Evolutionary conservation across 345 rosid genomes (phyloP), one percentile per base, ranked within the genome.

Genomic region (Aquilaria malaccensis): DNA sequence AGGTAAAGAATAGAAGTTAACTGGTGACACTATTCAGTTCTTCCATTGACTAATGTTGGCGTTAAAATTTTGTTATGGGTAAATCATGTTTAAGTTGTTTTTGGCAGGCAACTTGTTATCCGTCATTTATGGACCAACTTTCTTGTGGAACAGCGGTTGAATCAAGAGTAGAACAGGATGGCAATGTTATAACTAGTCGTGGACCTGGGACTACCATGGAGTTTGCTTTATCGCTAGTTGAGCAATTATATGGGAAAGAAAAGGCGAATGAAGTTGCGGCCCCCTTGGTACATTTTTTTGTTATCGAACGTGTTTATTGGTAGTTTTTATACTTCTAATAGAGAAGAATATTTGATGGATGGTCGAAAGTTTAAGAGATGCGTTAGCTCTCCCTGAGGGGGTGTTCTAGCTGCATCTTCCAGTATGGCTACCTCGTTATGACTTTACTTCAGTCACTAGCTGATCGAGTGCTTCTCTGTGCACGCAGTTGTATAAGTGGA

Each of bases 121-220:
- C 97, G 1, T 66, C 79, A 46, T 87, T 87, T 60, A 87, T 90
- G 97, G 89, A 87, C 69, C 87, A 90, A 70, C 73, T 90, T 56
- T 64, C 92, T 12, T 77, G 65, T 64, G 95, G 89, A 12, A 69
- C 60, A 11, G 79, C 96, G 49, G 91, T 81, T 30, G 96, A 88
- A 67, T 90, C 96, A 55, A 86, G 95, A 68, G 99, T 94, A 49
- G 85, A 88, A 62, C 76, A 70, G 61, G 99, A 94, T 72, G 93
- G 93, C 11, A 71, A 73, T 52, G 81, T 76, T 43, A 81, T 94
- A 48, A 90, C 97, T 10, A 94, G 96, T 66, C 83, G 92, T 41
- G 89, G 89, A 55, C 93, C 99, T 41, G 96, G 95, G 62, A 94
- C 96, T 66, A 82, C 97, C 51, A 82, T 94, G 76, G 96, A 94